Conservation (phyloP, 257 asterid genomes). For the Ballota nigra region DNA sequence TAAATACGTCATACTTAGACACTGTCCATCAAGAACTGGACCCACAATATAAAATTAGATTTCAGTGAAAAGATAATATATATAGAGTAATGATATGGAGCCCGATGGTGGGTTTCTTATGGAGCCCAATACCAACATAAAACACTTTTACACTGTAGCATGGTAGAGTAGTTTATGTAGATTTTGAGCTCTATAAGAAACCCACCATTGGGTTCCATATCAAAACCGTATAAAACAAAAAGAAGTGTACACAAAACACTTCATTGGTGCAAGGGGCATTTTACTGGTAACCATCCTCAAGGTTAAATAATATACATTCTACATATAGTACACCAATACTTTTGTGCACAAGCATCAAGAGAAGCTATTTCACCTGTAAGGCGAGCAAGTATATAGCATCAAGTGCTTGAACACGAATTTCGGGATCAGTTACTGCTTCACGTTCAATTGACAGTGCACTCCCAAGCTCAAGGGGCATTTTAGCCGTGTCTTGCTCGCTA, state of each 20-base stretch:
- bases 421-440: conserved; percentile 74
- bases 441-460: conserved; percentile 94
- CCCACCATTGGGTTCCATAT: too few relatives aligned
- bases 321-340: background rate
- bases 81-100: too few relatives aligned
- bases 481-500: conserved; percentile 63
- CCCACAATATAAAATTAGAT: background rate
- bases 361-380: conserved; percentile 57
- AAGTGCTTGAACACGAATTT: conserved; percentile 66
- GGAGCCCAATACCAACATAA: too few relatives aligned
- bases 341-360: background rate
- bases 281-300: too few relatives aligned
- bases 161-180: too few relatives aligned
- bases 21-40: background rate
- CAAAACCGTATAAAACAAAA: background rate
- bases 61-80: background rate
- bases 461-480: conserved; percentile 96
- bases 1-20: background rate
- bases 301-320: background rate
- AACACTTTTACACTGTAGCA: too few relatives aligned
- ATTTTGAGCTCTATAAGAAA: too few relatives aligned
- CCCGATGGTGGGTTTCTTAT: too few relatives aligned
- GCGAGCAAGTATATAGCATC: conserved; percentile 83
- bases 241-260: too few relatives aligned
- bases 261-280: too few relatives aligned